Conservation (phyloP, 176 grass and related monocot genomes). For the Oryza rufipogon region DNA sequence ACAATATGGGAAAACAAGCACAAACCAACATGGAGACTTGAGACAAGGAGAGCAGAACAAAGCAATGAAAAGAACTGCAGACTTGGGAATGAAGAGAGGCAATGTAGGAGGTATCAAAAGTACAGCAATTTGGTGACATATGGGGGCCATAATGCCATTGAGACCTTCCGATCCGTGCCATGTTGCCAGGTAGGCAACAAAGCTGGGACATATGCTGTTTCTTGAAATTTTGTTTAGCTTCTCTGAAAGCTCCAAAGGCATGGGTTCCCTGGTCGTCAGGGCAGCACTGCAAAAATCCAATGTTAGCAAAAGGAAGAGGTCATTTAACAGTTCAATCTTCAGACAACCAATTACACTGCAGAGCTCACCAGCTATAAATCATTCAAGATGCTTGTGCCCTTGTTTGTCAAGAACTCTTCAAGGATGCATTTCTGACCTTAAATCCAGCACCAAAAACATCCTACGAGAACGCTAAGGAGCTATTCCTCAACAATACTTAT, state of each 20-base stretch:
- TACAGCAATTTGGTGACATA: neutral
- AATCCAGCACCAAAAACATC: neutral
- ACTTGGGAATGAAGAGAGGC: neutral
- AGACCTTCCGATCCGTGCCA: constrained; percentile 15
- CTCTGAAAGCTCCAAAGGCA: neutral
- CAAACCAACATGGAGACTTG: neutral
- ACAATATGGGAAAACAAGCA: neutral
- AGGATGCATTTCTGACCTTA: neutral
- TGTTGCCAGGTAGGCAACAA: constrained; percentile 23
- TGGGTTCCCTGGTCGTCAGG: constrained; percentile 21
- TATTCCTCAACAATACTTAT: neutral
- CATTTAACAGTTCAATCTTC: neutral
- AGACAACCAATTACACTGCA: neutral
- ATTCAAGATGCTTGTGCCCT: neutral
- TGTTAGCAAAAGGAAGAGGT: neutral
- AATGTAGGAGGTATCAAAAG: neutral
- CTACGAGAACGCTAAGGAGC: neutral
- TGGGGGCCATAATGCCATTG: neutral
- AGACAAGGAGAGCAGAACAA: neutral
- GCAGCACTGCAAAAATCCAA: neutral
- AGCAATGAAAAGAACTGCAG: neutral
- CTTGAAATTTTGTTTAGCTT: neutral
- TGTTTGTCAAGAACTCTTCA: neutral
- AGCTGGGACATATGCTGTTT: neutral
- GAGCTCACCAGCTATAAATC: neutral